Evolutionary conservation across 805 yeast species (phyloP).

Genomic region (Wickerhamomyces rabaulensis): DNA sequence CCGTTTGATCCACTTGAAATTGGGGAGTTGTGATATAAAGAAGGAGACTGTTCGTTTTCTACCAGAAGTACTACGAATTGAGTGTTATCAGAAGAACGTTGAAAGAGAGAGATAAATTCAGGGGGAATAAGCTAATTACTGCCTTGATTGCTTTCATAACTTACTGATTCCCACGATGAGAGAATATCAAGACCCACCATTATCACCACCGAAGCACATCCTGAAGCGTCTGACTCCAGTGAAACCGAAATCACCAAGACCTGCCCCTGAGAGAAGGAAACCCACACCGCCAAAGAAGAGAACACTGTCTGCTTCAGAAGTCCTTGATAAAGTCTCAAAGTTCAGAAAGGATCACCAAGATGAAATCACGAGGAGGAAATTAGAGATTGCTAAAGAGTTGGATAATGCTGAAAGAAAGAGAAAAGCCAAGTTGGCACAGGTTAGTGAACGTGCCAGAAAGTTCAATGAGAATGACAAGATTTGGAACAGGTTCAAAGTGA

Average conservation of each 20-base stretch:
- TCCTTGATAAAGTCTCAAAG: conserved; percentile 3
- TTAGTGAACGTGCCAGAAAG: conserved; percentile 3
- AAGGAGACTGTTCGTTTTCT: too few relatives aligned
- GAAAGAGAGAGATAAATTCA: too few relatives aligned
- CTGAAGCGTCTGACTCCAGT: conserved; percentile 3
- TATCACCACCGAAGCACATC: conserved; percentile 4
- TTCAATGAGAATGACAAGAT: conserved; percentile 1
- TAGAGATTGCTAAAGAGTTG: not conserved
- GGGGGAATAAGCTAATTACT: too few relatives aligned
- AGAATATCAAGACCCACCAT: not conserved
- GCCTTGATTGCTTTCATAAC: too few relatives aligned
- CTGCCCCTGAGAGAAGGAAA: not conserved
- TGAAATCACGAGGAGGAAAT: not conserved
- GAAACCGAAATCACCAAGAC: not conserved
- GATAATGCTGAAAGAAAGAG: conserved; percentile 2
- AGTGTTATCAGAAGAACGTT: too few relatives aligned
- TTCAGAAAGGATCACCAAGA: conserved; percentile 1
- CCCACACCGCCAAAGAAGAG: not conserved
- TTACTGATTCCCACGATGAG: not conserved
- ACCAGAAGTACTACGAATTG: too few relatives aligned
- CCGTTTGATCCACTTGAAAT: too few relatives aligned
- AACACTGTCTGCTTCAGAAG: conserved; percentile 4
- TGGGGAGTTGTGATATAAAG: too few relatives aligned
- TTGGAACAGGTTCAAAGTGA: conserved; percentile 2
- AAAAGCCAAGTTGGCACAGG: not conserved